Conservation (phyloP, 169 alveolate genomes). For the Plasmodium chabaudi region DNA sequence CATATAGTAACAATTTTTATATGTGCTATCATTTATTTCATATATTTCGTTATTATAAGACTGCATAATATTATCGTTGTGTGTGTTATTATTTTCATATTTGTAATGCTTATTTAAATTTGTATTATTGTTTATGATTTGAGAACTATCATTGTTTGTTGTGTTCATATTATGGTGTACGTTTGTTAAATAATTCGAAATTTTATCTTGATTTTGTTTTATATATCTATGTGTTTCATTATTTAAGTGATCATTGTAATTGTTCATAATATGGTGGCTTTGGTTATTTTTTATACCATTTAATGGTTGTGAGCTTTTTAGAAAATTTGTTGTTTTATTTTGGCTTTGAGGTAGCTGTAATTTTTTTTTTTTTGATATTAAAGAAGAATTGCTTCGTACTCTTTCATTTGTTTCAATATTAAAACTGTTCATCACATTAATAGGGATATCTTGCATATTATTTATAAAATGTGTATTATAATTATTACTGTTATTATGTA, state of each 20-base stretch:
- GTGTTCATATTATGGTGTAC: constrained; percentile 8
- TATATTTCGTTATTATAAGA: constrained; percentile 39
- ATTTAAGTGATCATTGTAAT: constrained; percentile 23
- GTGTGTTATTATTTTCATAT: constrained; percentile 12
- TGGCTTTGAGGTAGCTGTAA: constrained; percentile 46
- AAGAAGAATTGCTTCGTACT: constrained; percentile 6
- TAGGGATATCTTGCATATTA: constrained; percentile 10
- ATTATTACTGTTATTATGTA: background rate
- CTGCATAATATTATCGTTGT: constrained; percentile 30
- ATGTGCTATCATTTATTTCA: constrained; percentile 21
- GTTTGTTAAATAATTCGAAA: constrained; percentile 37
- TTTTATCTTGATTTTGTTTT: constrained; percentile 54
- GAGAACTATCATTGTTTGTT: constrained; percentile 9
- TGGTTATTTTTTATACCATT: constrained; percentile 28
- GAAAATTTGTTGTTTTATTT: constrained; percentile 28
- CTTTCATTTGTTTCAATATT: constrained; percentile 26
- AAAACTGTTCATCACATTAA: constrained; percentile 22
- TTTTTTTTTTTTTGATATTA: constrained; percentile 41
- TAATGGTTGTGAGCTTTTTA: constrained; percentile 40
- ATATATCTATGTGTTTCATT: constrained; percentile 31
- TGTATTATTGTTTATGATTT: constrained; percentile 3
- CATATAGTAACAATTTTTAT: constrained; percentile 61
- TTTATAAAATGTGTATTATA: constrained; percentile 18
- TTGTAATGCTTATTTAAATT: constrained; percentile 35
- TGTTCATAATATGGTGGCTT: constrained; percentile 13